A percentile compares a stretch with the other conserved stretches of the same genome.
These are phyloP conservation scores for Vigna angularis DNA, from an alignment of 306 rosid species.

Conservation along the genomic window DNA sequence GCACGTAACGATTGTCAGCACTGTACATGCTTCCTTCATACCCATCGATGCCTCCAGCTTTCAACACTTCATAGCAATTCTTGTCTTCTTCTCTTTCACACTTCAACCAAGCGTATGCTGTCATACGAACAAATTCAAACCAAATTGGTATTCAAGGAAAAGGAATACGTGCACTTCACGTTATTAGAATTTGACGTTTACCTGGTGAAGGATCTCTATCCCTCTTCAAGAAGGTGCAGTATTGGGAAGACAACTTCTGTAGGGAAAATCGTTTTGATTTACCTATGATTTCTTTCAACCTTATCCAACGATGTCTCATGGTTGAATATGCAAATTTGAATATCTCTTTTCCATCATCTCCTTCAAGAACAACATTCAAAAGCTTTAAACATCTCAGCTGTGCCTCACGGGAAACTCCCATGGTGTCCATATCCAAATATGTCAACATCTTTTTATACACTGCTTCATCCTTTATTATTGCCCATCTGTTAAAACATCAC, in stretches of 20 bases:
- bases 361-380: conserved; percentile 45
- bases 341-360: conserved; percentile 42
- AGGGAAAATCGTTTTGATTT: conserved; percentile 57
- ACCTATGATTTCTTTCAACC: conserved; percentile 38
- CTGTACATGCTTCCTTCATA: conserved; percentile 33
- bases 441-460: conserved; percentile 54
- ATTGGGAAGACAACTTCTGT: conserved; percentile 44
- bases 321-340: conserved; percentile 54
- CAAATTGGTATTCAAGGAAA: neutral
- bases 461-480: conserved; percentile 55
- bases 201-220: conserved; percentile 58
- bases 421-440: neutral
- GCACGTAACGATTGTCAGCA: conserved; percentile 46
- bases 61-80: conserved; percentile 48
- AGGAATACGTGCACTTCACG: neutral
- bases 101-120: conserved; percentile 65
- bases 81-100: conserved; percentile 55
- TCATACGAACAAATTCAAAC: neutral
- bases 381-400: conserved; percentile 58
- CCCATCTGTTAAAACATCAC: conserved; percentile 52
- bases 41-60: conserved; percentile 46
- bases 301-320: conserved; percentile 53
- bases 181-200: neutral
- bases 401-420: conserved; percentile 60
- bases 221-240: conserved; percentile 46